Base-by-base conservation (phyloP, 495 filamentous ascomycete species). In the Penicillium mononematosum region DNA sequence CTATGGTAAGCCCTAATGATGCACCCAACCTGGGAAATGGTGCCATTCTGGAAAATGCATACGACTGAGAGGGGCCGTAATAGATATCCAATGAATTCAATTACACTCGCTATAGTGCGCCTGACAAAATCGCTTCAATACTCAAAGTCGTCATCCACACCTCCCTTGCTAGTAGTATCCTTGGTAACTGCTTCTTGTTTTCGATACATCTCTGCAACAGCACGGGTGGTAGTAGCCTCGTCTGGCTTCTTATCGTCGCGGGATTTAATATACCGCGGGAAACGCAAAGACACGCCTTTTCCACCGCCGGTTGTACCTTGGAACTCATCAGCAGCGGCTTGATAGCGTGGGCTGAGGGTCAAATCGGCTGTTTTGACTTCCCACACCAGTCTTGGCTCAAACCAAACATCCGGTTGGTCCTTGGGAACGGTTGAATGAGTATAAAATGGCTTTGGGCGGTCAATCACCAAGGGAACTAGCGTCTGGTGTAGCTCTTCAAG, bases 321-420 rank as follows among this genome's bases (percentile, higher is more conserved):
- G 54, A 78, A 80, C 7, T 86, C 83, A 65, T 92, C 88, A 10
- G 72, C 75, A 10, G 79, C 82, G 7, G 95, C 95, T 67, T 92
- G 90, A 70, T 98, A 98, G 29, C 92, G 80, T 39, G 94, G 94
- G 59, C 88, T 92, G 5, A 98, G 81, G 4, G 92, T 97, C 64
- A 98, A 71, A 80, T 98, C 94, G 3, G 94, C 94, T 12, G 93
- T 91, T 74, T 93, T 97, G 58, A 98, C 92, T 72, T 98, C 94
- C 94, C 94, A 98, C 2, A 98, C 95, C 44, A 89, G 83, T 27
- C 85, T 84, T 4, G 93, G 90, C 73, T 98, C 94, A 69, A 98
- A 95, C 94, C 94, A 98, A 32, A 98, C 93, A 69, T 98, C 95
- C 1, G 94, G 94, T 70, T 98, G 94, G 63, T 96, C 88, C 64